Conservation (phyloP, 2,329 filamentous ascomycete genomes). For the Talaromyces sp. region DNA sequence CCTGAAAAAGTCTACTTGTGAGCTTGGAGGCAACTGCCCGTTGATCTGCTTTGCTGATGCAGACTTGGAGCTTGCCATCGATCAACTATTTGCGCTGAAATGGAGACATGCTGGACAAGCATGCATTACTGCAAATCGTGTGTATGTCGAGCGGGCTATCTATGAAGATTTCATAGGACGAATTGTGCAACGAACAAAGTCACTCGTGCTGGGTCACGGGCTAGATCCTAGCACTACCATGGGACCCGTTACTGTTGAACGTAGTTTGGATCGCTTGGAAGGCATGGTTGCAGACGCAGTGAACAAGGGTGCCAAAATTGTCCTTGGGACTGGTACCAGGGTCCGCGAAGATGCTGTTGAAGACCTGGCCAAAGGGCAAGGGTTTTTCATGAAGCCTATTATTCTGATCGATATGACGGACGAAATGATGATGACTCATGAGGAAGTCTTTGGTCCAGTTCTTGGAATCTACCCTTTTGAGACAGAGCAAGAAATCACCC, state of each 20-base stretch:
- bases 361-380: conserved; percentile 36
- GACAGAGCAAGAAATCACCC: conserved; percentile 42
- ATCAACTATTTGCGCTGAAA: conserved; percentile 36
- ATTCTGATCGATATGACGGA: conserved; percentile 53
- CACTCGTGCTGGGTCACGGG: conserved; percentile 35
- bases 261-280: conserved; percentile 56
- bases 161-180: conserved; percentile 41
- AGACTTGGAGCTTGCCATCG: conserved; percentile 49
- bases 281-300: conserved; percentile 52
- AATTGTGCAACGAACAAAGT: conserved; percentile 23
- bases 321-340: conserved; percentile 41
- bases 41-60: conserved; percentile 60
- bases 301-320: conserved; percentile 48
- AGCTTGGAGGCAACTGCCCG: conserved; percentile 62
- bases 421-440: conserved; percentile 47
- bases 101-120: conserved; percentile 49
- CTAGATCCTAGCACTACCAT: conserved; percentile 32
- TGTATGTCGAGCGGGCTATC: conserved; percentile 55
- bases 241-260: conserved; percentile 57
- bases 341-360: conserved; percentile 48
- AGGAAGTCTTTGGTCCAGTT: conserved; percentile 58
- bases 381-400: conserved; percentile 52
- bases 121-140: conserved; percentile 49
- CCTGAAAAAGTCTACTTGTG: conserved; percentile 62
- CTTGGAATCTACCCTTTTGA: conserved; percentile 55